Evolutionary conservation across 805 yeast genomes (phyloP).

Genomic region (Candida berthetii): DNA sequence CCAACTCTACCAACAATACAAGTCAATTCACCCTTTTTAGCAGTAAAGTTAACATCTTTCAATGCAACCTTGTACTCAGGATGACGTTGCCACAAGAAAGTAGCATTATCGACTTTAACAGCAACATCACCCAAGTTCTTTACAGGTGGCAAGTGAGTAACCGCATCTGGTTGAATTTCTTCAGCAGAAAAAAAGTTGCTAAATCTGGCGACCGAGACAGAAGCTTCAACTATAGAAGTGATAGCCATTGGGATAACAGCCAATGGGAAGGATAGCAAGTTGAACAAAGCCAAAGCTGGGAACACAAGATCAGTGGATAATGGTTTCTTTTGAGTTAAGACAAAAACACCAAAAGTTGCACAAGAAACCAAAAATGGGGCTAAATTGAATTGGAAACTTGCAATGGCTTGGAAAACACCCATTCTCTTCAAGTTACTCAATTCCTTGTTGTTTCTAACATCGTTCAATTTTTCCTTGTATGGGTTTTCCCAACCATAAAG

Average conservation of each 20-base stretch:
- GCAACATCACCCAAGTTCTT: constrained; percentile 59
- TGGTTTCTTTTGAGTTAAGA: constrained; percentile 51
- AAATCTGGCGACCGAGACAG: constrained; percentile 75
- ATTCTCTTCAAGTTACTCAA: constrained; percentile 67
- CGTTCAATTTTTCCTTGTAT: constrained; percentile 61
- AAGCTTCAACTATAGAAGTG: constrained; percentile 81
- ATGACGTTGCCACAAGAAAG: constrained; percentile 73
- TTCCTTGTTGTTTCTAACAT: constrained; percentile 86
- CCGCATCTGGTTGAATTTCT: constrained; percentile 81
- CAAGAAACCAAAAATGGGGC: constrained; percentile 90
- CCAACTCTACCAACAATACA: constrained; percentile 92
- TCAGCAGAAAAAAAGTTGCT: constrained; percentile 63
- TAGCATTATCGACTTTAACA: constrained; percentile 55
- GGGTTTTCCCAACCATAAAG: constrained; percentile 96
- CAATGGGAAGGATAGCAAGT: constrained; percentile 84
- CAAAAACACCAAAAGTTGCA: constrained; percentile 80
- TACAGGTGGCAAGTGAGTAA: constrained; percentile 43
- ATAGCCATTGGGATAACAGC: constrained; percentile 90
- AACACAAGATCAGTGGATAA: constrained; percentile 87
- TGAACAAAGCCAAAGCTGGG: constrained; percentile 86
- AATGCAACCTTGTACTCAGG: constrained; percentile 67
- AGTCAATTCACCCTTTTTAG: constrained; percentile 70
- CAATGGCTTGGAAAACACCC: constrained; percentile 65
- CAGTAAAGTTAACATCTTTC: constrained; percentile 51
- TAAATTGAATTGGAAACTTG: constrained; percentile 72